Conservation (phyloP, 148 eudicot species). For the Beta vulgaris region DNA sequence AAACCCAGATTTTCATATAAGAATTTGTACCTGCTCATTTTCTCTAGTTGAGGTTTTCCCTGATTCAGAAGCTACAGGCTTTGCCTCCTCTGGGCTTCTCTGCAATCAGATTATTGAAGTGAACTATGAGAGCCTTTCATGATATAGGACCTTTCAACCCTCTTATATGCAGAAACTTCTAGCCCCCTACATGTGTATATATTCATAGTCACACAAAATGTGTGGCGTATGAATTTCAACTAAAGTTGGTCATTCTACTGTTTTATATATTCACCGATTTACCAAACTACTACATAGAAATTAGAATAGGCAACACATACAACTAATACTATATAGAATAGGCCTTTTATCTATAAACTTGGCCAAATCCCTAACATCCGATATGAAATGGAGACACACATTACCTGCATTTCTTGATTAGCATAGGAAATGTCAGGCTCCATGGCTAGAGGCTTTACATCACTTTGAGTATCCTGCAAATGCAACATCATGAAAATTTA, state of each 20-base stretch:
- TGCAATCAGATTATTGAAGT: conserved; percentile 16
- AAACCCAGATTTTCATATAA: neutral
- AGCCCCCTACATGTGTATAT: too few species aligned
- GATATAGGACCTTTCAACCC: neutral
- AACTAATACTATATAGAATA: neutral
- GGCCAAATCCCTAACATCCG: neutral
- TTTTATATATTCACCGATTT: neutral
- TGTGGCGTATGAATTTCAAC: too few species aligned
- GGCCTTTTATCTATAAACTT: neutral
- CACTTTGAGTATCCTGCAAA: conserved; percentile 31
- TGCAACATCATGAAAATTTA: conserved; percentile 5
- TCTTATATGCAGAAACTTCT: too few species aligned
- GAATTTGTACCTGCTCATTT: conserved; percentile 33
- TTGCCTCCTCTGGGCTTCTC: conserved; percentile 33
- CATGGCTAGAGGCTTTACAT: conserved; percentile 26
- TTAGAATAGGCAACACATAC: neutral
- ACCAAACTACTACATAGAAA: neutral
- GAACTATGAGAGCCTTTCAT: conserved; percentile 6
- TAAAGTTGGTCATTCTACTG: neutral
- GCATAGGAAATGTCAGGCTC: conserved; percentile 19
- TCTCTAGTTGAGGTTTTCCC: conserved; percentile 27
- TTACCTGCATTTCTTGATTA: conserved; percentile 22
- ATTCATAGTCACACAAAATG: too few species aligned
- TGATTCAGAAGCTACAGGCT: conserved; percentile 29
- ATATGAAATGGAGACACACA: neutral